These are phyloP conservation scores for Trypanosoma platydactyli DNA, from an alignment of 208 protist species.

Conservation along the genomic window DNA sequence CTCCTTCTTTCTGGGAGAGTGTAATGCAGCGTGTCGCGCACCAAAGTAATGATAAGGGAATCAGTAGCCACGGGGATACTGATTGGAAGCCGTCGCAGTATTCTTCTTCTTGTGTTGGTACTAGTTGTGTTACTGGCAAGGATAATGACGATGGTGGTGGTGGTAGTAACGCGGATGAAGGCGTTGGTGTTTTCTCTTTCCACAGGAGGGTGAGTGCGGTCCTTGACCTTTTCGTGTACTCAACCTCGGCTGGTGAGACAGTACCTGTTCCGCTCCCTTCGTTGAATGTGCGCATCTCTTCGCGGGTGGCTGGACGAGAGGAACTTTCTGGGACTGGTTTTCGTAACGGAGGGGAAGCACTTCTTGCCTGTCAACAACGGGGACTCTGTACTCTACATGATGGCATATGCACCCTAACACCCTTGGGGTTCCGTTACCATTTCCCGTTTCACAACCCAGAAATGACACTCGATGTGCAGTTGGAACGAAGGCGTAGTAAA, in stretches of 20 bases:
- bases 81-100: conserved; percentile 2
- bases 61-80: background rate
- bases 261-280: conserved; percentile 51
- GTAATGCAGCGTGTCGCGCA: conserved; percentile 23
- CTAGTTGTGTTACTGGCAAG: background rate
- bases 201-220: conserved; percentile 53
- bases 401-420: conserved; percentile 51
- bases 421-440: conserved; percentile 82
- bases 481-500: conserved; percentile 15
- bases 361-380: conserved; percentile 38
- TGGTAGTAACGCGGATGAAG: background rate
- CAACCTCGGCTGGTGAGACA: conserved; percentile 47
- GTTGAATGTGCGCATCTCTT: conserved; percentile 37
- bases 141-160: conserved; percentile 1
- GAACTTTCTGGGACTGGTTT: conserved; percentile 39
- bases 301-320: conserved; percentile 29
- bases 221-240: conserved; percentile 81
- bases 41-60: background rate
- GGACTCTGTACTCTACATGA: conserved; percentile 44
- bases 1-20: conserved; percentile 30
- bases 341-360: conserved; percentile 42
- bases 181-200: conserved; percentile 41
- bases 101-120: conserved; percentile 38
- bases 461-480: conserved; percentile 50
- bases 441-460: conserved; percentile 74